Evolutionary conservation across 225 moss, liverwort and hornwort species (phyloP), one percentile per base, ranked within the genome.

Genomic region (Lunularia cruciata): DNA sequence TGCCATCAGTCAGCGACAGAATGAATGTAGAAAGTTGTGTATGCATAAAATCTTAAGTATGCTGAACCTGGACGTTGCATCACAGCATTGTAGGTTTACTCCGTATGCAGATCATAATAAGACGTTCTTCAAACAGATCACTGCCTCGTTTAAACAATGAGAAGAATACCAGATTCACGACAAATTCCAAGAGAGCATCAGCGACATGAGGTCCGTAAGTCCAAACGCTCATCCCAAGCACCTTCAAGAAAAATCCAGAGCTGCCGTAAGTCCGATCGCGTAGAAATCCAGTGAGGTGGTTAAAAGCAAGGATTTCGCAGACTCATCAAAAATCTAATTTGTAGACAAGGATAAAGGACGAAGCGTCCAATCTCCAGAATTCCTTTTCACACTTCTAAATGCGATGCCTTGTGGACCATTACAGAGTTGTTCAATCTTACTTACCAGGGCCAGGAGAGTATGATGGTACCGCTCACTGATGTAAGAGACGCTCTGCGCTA

Each of bases 221-320:
- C 98, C 98, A 98, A 18, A 93, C 70, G 72, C 93, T 93, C 93
- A 98, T 89, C 5, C 98, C 98, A 43, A 98, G 77, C 57, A 98
- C 57, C 83, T 83, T 70, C 22, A n/a, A 14, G 28, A 22, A 54
- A 42, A 39, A 55, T 4, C 43, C 11, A 11, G 16, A 43, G 43
- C 43, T 43, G 43, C 43, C 16, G 3, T 1, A 2, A 16, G 11
- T 43, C 1, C 16, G 43, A 43, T 11, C 43, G 43, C 16, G 43
- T 43, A 43, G 12, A 43, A 43, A 11, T 2, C 3, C 1, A 43
- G 11, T 10, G 16, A 16, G 16, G 43, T 10, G 11, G 43, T 43
- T 20, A 22, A 8, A 27, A n/a, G 16, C 47, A 48, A 2, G 19
- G 19, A 48, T 5, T 20, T 48, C 22, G 9, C 18, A 48, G 18